These are phyloP conservation scores for Pholiota conissans DNA, from an alignment of 768 basidiomycete species.

Conservation along the genomic window DNA sequence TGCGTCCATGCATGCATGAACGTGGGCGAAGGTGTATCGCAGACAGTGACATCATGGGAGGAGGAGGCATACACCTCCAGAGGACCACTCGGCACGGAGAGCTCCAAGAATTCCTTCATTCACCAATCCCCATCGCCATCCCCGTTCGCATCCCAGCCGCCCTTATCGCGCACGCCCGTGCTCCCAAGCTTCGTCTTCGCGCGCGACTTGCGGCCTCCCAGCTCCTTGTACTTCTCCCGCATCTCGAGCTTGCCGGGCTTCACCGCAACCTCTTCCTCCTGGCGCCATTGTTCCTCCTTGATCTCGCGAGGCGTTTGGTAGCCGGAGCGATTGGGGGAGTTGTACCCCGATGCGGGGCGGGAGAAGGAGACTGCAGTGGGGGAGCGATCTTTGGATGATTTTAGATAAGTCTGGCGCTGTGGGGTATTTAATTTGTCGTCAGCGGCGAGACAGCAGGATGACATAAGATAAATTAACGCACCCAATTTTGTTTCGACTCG, in stretches of 20 bases:
- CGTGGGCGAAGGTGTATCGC: neutral
- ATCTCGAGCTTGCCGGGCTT: slow-evolving; percentile 80
- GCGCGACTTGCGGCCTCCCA: slow-evolving; percentile 81
- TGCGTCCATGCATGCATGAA: neutral
- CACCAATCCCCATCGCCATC: slow-evolving; percentile 24
- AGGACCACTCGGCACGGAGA: neutral
- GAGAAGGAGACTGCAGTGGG: slow-evolving; percentile 35
- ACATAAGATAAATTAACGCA: slow-evolving; percentile 27
- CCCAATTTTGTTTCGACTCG: slow-evolving; percentile 95
- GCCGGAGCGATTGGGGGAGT: slow-evolving; percentile 56
- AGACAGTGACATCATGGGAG: neutral
- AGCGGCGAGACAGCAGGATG: slow-evolving; percentile 6
- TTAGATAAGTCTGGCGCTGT: slow-evolving; percentile 55
- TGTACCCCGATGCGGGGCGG: slow-evolving; percentile 42
- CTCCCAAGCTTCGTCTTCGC: slow-evolving; percentile 75
- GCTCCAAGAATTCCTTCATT: neutral
- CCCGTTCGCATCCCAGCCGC: slow-evolving; percentile 76
- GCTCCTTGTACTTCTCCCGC: slow-evolving; percentile 89
- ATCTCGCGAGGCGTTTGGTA: slow-evolving; percentile 79
- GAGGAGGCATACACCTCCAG: neutral
- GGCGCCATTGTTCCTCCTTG: slow-evolving; percentile 75
- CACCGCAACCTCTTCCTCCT: slow-evolving; percentile 48
- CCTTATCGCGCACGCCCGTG: slow-evolving; percentile 69
- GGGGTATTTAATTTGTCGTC: neutral
- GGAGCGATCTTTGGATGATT: slow-evolving; percentile 41